Conservation (phyloP, 1,139 yeast genomes). For the Pichia norvegensis region DNA sequence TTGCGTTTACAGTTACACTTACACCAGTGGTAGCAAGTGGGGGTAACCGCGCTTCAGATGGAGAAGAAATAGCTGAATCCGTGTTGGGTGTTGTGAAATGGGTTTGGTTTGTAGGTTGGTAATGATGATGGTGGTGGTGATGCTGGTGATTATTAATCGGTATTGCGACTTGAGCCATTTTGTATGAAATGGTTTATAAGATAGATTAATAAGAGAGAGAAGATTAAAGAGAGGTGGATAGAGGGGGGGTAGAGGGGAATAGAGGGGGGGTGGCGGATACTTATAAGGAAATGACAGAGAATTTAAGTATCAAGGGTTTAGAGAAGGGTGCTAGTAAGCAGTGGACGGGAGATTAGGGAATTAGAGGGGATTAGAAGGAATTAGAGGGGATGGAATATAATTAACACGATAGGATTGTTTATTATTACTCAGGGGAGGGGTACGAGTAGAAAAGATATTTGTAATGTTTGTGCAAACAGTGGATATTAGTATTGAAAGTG, state of each 20-base stretch:
- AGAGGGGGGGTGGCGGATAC: not conserved
- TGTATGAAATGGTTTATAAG: not conserved
- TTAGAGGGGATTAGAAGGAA: not conserved
- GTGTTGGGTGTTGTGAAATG: not conserved
- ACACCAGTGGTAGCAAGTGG: not conserved
- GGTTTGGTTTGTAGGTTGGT: not conserved
- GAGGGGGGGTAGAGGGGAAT: not conserved
- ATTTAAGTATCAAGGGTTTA: not conserved
- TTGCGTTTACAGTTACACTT: not conserved
- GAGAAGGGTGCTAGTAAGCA: not conserved
- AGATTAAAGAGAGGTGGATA: not conserved
- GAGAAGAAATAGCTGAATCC: not conserved
- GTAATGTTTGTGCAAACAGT: too few species aligned
- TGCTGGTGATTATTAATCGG: not conserved
- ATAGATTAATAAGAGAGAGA: not conserved
- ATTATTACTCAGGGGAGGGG: too few species aligned
- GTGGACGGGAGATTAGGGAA: not conserved
- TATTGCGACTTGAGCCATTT: not conserved
- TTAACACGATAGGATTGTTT: too few species aligned
- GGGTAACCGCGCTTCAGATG: not conserved
- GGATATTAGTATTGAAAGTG: too few species aligned
- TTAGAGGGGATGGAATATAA: too few species aligned
- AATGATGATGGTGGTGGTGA: not conserved
- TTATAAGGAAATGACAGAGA: not conserved
- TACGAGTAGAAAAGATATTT: too few species aligned